Base-by-base conservation (phyloP, 768 basidiomycete species). In the Russula olivacea region DNA sequence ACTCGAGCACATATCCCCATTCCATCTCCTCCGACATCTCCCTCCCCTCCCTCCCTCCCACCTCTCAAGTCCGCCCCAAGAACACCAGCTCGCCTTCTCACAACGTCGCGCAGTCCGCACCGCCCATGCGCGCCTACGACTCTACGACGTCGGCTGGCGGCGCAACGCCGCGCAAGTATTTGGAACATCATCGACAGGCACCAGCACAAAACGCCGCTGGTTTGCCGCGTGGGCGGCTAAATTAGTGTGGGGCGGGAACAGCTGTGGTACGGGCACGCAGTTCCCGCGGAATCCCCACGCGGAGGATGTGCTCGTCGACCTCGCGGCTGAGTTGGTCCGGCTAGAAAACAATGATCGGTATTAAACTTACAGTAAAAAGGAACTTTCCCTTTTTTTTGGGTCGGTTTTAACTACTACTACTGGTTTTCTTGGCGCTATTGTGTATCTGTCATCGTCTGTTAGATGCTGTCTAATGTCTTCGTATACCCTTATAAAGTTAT, bases 61-160 rank as follows among this genome's bases (percentile, higher is more conserved):
- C 34, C 76, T 88, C 32, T 88, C 89, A 0, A 77, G 86, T 65
- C 88, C 88, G 15, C 88, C 88, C 12, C 71, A 83, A 30, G 89
- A 92, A 71, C 81, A 86, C 60, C 87, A 91, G 62, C 76, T 93
- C 2, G 83, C 84, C 0, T 82, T 77, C 61, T 68, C 71, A 4
- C 91, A 93, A 71, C 80, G 91, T 41, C 73, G 78, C 49, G 76
- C 87, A 1, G 86, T 93, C 0, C 82, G 78, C 64, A 78, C 81
- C 28, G 87, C 87, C 14, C 86, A 89, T 64, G 73, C 79, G 2
- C 70, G 77, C 36, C 79, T 91, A 32, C 79, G 79, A 14, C 51
- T 88, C 23, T 93, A 92, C 69, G 83, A 92, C 69, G 66, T 93
- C 6, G 91, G 91, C 12, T 88, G 84, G 83, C 76, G 79, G 52